A percentile compares a stretch with the other conserved stretches of the same genome.
phyloP scores from a whole-genome alignment of 192 early-diverging fungal genomes.

The Coemansia biformis region DNA sequence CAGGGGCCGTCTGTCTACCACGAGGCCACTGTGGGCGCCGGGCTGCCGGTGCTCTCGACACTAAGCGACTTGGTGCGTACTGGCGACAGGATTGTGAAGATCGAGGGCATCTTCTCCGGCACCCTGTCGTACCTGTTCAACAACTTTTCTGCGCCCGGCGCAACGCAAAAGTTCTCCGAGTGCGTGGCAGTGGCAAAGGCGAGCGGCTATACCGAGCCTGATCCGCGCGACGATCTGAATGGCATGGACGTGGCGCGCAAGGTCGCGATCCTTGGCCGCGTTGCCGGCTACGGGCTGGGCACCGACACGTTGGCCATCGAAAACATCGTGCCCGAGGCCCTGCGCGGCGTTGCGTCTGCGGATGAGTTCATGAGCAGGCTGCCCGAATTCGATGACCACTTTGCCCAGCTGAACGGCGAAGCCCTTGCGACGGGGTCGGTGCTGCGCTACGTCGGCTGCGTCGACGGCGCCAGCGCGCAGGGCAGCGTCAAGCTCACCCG shows the following conservation, averaged over 20 bases:
- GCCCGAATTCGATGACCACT: conserved; percentile 82
- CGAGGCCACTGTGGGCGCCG: conserved; percentile 96
- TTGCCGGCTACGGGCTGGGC: conserved; percentile 73
- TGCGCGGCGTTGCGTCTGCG: conserved; percentile 65
- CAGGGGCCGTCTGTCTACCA: conserved; percentile 70
- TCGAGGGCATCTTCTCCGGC: conserved; percentile 97
- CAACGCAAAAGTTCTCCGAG: conserved; percentile 71
- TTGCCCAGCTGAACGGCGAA: conserved; percentile 71
- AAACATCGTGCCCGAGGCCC: conserved; percentile 90
- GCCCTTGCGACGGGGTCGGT: conserved; percentile 69
- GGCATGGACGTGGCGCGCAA: conserved; percentile 99
- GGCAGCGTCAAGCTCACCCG: conserved; percentile 74
- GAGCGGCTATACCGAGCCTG: conserved; percentile 95
- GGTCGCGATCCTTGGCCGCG: conserved; percentile 80
- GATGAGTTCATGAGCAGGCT: conserved; percentile 81
- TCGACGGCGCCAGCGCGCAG: conserved; percentile 63
- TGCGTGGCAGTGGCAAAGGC: conserved; percentile 87
- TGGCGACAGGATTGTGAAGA: conserved; percentile 84
- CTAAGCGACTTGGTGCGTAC: conserved; percentile 85
- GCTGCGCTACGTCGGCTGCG: conserved; percentile 89
- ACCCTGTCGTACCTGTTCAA: conserved; percentile 99
- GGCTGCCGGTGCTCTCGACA: conserved; percentile 89
- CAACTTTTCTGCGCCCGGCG: conserved; percentile 74
- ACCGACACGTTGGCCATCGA: conserved; percentile 80
- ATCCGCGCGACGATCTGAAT: conserved; percentile 97